Conservation (phyloP, 805 yeast genomes). For the Candida boleticola region DNA sequence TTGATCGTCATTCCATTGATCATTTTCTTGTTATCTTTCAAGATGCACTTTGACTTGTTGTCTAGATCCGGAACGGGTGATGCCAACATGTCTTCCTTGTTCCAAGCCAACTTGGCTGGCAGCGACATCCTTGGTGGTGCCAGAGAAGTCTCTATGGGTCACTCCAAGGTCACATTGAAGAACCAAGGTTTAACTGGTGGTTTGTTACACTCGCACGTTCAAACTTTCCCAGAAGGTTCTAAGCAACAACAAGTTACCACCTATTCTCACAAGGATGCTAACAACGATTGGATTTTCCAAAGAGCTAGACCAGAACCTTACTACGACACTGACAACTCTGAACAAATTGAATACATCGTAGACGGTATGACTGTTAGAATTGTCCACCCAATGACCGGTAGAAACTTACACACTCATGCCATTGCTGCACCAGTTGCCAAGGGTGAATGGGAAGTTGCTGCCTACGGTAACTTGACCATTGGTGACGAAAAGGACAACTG, state of each 20-base stretch:
- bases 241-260: constrained; percentile 49
- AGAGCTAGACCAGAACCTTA: constrained; percentile 38
- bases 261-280: constrained; percentile 45
- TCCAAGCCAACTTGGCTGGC: constrained; percentile 74
- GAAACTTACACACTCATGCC: constrained; percentile 72
- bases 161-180: constrained; percentile 38
- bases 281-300: constrained; percentile 48
- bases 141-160: constrained; percentile 62
- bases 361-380: constrained; percentile 65
- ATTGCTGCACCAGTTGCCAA: constrained; percentile 61
- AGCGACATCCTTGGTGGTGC: constrained; percentile 65
- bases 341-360: constrained; percentile 37
- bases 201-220: constrained; percentile 46
- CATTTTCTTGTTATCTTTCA: constrained; percentile 66
- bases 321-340: constrained; percentile 31
- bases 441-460: constrained; percentile 60
- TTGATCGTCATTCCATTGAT: constrained; percentile 61
- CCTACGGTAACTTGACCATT: constrained; percentile 62
- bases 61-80: constrained; percentile 81
- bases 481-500: constrained; percentile 80
- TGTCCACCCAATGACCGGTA: constrained; percentile 57
- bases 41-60: constrained; percentile 71
- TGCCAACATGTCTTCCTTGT: constrained; percentile 73
- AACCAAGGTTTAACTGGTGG: constrained; percentile 45
- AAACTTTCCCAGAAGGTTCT: constrained; percentile 46